These are phyloP conservation scores for Fragaria ananassa DNA, from an alignment of 306 rosid species.

Conservation along the genomic window DNA sequence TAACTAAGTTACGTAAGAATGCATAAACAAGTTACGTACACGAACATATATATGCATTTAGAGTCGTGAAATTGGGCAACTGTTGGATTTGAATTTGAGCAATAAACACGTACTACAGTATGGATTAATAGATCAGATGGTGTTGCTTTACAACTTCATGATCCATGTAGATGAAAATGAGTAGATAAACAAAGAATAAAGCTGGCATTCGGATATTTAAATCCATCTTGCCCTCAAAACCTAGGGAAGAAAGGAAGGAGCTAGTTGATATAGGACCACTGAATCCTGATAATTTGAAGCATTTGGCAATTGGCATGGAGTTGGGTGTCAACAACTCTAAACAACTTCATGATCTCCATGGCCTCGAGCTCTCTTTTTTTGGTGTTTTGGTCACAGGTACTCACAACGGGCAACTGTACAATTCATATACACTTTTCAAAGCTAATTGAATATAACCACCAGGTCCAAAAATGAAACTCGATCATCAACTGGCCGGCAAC, in stretches of 20 bases:
- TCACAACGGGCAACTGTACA: neutral
- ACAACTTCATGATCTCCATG: conserved; percentile 1
- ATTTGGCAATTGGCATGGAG: neutral
- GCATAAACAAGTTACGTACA: no score
- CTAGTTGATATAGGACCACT: neutral
- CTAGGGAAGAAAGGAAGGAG: neutral
- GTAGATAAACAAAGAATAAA: neutral
- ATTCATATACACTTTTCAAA: neutral
- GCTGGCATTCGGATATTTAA: neutral
- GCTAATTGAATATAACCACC: neutral
- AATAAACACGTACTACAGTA: no score
- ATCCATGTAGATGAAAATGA: neutral
- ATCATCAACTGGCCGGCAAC: neutral
- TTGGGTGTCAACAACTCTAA: neutral
- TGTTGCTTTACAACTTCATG: neutral
- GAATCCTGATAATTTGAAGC: neutral
- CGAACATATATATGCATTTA: no score
- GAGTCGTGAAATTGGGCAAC: no score
- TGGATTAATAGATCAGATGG: no score
- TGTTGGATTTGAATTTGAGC: no score
- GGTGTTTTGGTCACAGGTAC: neutral
- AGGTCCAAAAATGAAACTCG: neutral
- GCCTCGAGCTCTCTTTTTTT: neutral
- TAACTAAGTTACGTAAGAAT: no score
- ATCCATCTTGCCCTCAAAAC: neutral